These are phyloP conservation scores for Xylaria intraflava DNA, from an alignment of 495 filamentous ascomycete genomes.

Conservation along the genomic window DNA sequence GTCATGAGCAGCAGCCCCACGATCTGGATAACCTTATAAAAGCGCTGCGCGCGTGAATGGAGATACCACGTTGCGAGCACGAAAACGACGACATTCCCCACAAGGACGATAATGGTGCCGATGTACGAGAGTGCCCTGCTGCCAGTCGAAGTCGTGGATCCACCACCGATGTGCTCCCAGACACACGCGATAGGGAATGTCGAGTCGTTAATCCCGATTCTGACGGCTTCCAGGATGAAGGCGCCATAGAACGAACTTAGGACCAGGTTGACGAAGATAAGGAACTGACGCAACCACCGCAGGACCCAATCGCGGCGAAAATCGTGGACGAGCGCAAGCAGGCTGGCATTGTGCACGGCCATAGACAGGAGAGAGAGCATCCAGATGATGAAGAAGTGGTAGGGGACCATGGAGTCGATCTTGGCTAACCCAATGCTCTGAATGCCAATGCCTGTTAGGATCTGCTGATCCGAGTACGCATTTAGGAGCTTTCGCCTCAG, in stretches of 20 bases:
- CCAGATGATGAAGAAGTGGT: slow-evolving; percentile 60
- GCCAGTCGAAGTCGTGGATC: slow-evolving; percentile 3
- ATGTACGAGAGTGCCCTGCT: slow-evolving; percentile 39
- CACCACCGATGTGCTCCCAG: slow-evolving; percentile 29
- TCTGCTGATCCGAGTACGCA: slow-evolving; percentile 55
- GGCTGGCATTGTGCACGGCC: slow-evolving; percentile 49
- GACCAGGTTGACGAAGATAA: slow-evolving; percentile 53
- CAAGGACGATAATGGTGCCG: slow-evolving; percentile 48
- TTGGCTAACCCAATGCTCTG: slow-evolving; percentile 47
- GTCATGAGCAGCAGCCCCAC: slow-evolving; percentile 41
- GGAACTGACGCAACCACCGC: slow-evolving; percentile 51
- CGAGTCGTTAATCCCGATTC: slow-evolving; percentile 35
- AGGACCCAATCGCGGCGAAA: slow-evolving; percentile 57
- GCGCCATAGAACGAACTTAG: slow-evolving; percentile 44
- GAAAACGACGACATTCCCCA: slow-evolving; percentile 45
- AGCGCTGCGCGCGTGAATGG: slow-evolving; percentile 39
- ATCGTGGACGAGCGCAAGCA: slow-evolving; percentile 51
- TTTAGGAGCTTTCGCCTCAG: slow-evolving; percentile 52
- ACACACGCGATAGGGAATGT: slow-evolving; percentile 50
- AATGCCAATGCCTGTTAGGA: slow-evolving; percentile 55
- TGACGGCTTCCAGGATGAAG: slow-evolving; percentile 42
- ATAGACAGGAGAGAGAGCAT: slow-evolving; percentile 53
- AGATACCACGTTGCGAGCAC: slow-evolving; percentile 49
- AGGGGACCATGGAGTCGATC: slow-evolving; percentile 43
- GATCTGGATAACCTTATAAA: slow-evolving; percentile 41